Conservation (phyloP, 345 rosid genomes). For the Chamaenerion angustifolium region DNA sequence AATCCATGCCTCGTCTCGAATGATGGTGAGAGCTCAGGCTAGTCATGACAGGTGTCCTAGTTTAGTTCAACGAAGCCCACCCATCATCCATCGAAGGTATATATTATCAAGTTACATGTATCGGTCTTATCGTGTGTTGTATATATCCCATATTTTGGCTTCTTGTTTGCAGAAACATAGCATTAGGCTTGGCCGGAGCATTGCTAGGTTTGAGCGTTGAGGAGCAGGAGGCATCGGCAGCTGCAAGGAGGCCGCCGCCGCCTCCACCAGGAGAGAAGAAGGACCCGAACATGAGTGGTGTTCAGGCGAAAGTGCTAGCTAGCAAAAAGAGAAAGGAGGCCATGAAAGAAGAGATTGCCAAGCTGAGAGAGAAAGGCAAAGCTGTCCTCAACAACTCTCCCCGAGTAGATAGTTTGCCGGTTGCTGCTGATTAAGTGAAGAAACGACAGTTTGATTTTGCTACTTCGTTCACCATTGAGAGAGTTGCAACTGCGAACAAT, state of each 20-base stretch:
- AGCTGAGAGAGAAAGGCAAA: conserved; percentile 62
- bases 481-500: too few species aligned
- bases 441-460: too few species aligned
- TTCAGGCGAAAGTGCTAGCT: conserved; percentile 71
- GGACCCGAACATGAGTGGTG: conserved; percentile 66
- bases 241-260: conserved; percentile 52
- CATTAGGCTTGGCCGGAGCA: conserved; percentile 31
- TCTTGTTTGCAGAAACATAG: conserved; percentile 19
- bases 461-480: too few species aligned
- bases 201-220: conserved; percentile 30
- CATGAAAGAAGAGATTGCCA: conserved; percentile 24
- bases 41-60: too few species aligned
- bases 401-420: background rate
- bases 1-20: background rate
- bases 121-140: too few species aligned
- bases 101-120: too few species aligned
- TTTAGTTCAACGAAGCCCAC: too few species aligned
- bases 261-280: conserved; percentile 47
- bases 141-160: background rate
- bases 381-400: conserved; percentile 1
- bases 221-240: conserved; percentile 32
- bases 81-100: conserved; percentile 3
- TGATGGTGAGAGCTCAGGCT: background rate
- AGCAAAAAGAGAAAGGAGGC: conserved; percentile 55
- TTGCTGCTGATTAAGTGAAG: too few species aligned